Base-by-base conservation (phyloP, 2,329 filamentous ascomycete species). In the Thielaviopsis populi region DNA sequence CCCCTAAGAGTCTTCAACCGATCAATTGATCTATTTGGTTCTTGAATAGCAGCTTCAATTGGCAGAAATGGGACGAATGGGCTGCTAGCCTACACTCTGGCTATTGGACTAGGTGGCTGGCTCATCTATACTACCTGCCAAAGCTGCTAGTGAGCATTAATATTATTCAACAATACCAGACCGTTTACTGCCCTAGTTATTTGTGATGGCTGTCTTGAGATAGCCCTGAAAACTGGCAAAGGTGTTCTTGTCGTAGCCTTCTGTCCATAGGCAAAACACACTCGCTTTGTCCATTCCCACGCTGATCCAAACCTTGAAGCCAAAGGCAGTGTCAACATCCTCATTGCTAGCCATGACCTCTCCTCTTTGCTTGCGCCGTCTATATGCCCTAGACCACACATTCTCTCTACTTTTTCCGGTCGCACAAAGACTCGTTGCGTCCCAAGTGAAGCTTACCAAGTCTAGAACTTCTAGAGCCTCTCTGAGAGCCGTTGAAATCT, bases 211-310 rank as follows among this genome's bases (percentile, higher is more conserved):
- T 19, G 53, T 62, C 72, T 84, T 88, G 54, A 95, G 68, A 76
- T 91, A 90, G 0, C 89, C 91, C 66, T 85, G 87, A 67, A 99
- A 90, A 71, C 91, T 96, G 74, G 95, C 88, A 73, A 92, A 96
- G 0, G 94, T 71, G 0, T 85, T 79, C 19, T 81, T 77, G 68
- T 95, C 88, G 5, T 79, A 77, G 0, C 94, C 92, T 69, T 89
- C 84, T 0, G 89, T 70, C 91, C 89, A 95, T 13, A 66, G 46
- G 40, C 62, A 61, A 13, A 19, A 46, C n/a, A 67, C 61, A 6
- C 19, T 59, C 8, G 19, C 43, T 10, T 63, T 41, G 0, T 63
- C 54, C 1, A 59, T 8, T 7, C 56, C 41, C 1, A 33, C 61
- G 11, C 59, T 22, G 4, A 67, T 40, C 50, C 59, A 65, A 17